Conservation (phyloP, 805 yeast species). For the Candida chauliodis region DNA sequence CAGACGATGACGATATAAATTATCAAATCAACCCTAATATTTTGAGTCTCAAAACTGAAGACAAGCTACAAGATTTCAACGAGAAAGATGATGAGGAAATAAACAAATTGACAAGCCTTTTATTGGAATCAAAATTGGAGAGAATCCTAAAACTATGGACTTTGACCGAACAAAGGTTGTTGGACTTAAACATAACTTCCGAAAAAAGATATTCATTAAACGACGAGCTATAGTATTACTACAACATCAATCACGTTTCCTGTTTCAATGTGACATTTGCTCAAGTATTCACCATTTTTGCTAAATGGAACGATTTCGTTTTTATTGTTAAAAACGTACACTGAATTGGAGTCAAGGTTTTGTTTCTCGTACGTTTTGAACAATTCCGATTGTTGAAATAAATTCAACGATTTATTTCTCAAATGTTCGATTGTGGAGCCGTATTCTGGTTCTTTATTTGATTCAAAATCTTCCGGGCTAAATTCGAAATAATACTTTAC, state of each 20-base stretch:
- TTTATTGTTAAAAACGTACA: conserved; percentile 28
- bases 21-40: conserved; percentile 9
- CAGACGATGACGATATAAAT: conserved; percentile 9
- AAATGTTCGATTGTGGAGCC: conserved; percentile 69
- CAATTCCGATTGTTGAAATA: conserved; percentile 45
- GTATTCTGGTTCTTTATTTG: conserved; percentile 54
- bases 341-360: conserved; percentile 14
- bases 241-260: conserved; percentile 38
- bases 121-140: conserved; percentile 43
- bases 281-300: conserved; percentile 28
- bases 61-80: conserved; percentile 6
- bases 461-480: conserved; percentile 73
- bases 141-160: conserved; percentile 59
- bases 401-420: conserved; percentile 50
- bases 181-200: conserved; percentile 28
- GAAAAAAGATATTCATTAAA: conserved; percentile 21
- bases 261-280: conserved; percentile 38
- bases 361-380: conserved; percentile 16
- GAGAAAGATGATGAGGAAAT: conserved; percentile 18
- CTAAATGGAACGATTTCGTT: conserved; percentile 20
- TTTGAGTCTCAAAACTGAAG: not conserved
- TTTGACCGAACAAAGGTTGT: conserved; percentile 56
- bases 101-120: conserved; percentile 18
- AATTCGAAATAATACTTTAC: conserved; percentile 70
- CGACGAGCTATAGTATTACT: conserved; percentile 13